These are phyloP conservation scores for Boletus sp. DNA, from an alignment of 768 basidiomycete genomes.

Conservation along the genomic window DNA sequence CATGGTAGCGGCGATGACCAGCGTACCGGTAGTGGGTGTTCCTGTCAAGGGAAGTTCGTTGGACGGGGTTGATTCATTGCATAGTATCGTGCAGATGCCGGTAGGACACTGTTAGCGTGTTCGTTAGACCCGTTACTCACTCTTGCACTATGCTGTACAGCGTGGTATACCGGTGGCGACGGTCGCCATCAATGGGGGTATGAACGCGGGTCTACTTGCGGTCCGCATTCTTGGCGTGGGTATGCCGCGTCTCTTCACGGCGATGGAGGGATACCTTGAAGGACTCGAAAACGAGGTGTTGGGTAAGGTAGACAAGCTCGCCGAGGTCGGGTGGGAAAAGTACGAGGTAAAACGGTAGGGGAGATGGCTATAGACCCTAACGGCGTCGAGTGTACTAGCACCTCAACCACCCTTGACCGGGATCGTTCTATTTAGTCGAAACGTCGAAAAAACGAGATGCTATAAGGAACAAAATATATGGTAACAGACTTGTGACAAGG, in stretches of 20 bases:
- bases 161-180: slow-evolving; percentile 97
- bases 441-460: too few relatives aligned
- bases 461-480: too few relatives aligned
- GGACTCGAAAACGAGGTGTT: slow-evolving; percentile 72
- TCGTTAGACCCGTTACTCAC: background rate
- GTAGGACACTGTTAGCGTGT: slow-evolving; percentile 44
- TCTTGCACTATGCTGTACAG: slow-evolving; percentile 38
- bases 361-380: too few relatives aligned
- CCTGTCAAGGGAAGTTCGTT: slow-evolving; percentile 93
- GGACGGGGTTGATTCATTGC: slow-evolving; percentile 95
- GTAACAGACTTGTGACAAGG: too few relatives aligned
- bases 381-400: too few relatives aligned
- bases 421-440: too few relatives aligned
- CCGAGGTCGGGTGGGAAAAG: slow-evolving; percentile 81
- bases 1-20: slow-evolving; percentile 96
- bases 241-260: slow-evolving; percentile 59
- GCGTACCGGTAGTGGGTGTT: slow-evolving; percentile 91
- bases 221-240: slow-evolving; percentile 84
- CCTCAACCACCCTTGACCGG: too few relatives aligned
- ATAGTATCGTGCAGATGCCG: slow-evolving; percentile 99
- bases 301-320: slow-evolving; percentile 72
- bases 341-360: slow-evolving; percentile 52
- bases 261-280: slow-evolving; percentile 75
- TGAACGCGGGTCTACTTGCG: slow-evolving; percentile 90
- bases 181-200: slow-evolving; percentile 94